Evolutionary conservation across 2,329 filamentous ascomycete genomes (phyloP).

Genomic region (Xylaria sp.): DNA sequence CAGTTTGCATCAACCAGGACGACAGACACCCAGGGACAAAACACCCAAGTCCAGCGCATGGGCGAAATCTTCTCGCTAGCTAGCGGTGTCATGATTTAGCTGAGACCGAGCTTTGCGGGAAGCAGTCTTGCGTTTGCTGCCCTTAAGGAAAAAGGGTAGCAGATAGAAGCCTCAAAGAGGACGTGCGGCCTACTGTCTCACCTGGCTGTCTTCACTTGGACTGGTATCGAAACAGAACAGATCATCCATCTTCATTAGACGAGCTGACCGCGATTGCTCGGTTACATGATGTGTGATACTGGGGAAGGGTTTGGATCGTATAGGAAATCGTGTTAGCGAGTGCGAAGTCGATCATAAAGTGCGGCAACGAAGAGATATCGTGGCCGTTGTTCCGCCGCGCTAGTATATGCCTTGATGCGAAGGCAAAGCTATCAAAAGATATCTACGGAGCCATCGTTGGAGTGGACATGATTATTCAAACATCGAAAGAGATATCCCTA

Average conservation of each 20-base stretch:
- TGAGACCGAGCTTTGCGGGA: slow-evolving; percentile 19
- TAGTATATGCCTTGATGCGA: background rate
- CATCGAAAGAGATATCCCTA: background rate
- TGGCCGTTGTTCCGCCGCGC: slow-evolving; percentile 27
- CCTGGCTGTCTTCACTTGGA: slow-evolving; percentile 11
- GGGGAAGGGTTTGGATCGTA: slow-evolving; percentile 28
- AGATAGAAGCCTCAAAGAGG: background rate
- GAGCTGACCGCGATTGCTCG: slow-evolving; percentile 11
- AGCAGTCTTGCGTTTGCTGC: slow-evolving; percentile 13
- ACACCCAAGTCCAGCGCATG: slow-evolving; percentile 31
- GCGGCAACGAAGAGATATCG: slow-evolving; percentile 23
- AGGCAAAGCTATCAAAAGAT: background rate
- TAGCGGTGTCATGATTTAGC: slow-evolving; percentile 26
- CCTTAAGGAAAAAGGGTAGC: slow-evolving; percentile 17
- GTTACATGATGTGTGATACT: slow-evolving; percentile 9
- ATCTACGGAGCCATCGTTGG: background rate
- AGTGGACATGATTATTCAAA: too few relatives aligned
- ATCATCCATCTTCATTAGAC: slow-evolving; percentile 4
- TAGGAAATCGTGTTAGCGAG: slow-evolving; percentile 31
- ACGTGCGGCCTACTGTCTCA: background rate
- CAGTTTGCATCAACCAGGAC: slow-evolving; percentile 30
- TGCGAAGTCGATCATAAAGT: slow-evolving; percentile 21
- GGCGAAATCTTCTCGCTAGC: slow-evolving; percentile 26
- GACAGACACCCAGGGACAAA: slow-evolving; percentile 23
- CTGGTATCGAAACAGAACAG: background rate